Percentiles rank a stretch among this genome's conserved stretches.
Evolutionary conservation across 2,329 filamentous ascomycete species (phyloP).

Genomic region (Sphaerulina vaccinii): DNA sequence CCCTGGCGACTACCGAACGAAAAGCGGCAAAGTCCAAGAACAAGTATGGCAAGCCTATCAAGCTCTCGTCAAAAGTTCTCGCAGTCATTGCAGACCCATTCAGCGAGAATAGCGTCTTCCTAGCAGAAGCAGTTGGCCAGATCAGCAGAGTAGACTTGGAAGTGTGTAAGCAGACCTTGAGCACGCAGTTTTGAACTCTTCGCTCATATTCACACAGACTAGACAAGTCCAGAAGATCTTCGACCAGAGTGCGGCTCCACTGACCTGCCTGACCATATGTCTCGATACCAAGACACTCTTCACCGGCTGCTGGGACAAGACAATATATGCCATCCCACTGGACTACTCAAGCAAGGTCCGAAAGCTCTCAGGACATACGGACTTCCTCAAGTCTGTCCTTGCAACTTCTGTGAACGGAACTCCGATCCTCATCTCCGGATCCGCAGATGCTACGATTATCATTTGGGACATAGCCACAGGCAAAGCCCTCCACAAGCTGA

Average conservation of each 20-base stretch:
- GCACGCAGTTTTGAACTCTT: background rate
- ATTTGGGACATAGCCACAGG: slow-evolving; percentile 76
- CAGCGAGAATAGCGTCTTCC: slow-evolving; percentile 62
- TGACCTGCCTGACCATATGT: slow-evolving; percentile 72
- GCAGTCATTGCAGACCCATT: slow-evolving; percentile 67
- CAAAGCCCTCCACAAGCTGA: slow-evolving; percentile 69
- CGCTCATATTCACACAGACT: slow-evolving; percentile 39
- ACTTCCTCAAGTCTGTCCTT: slow-evolving; percentile 85
- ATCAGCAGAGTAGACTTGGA: slow-evolving; percentile 72
- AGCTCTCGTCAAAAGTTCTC: slow-evolving; percentile 81
- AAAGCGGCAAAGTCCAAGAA: slow-evolving; percentile 76
- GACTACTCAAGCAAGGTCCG: background rate
- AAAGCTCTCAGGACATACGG: slow-evolving; percentile 63
- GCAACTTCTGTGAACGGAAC: slow-evolving; percentile 60
- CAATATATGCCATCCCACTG: slow-evolving; percentile 70
- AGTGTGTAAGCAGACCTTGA: slow-evolving; percentile 57
- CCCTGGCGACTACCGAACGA: slow-evolving; percentile 54
- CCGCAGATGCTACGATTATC: slow-evolving; percentile 53
- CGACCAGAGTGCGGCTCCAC: slow-evolving; percentile 72
- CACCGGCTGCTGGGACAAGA: slow-evolving; percentile 93
- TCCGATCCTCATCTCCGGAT: slow-evolving; percentile 52
- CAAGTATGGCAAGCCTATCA: slow-evolving; percentile 76
- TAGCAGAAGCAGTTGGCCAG: slow-evolving; percentile 84
- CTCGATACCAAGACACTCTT: slow-evolving; percentile 59
- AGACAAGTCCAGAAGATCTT: slow-evolving; percentile 54